A percentile compares a stretch with the other conserved stretches of the same genome.
Conservation (phyloP, 371 early-diverging fungal species). For the Apophysomyces variabilis region DNA sequence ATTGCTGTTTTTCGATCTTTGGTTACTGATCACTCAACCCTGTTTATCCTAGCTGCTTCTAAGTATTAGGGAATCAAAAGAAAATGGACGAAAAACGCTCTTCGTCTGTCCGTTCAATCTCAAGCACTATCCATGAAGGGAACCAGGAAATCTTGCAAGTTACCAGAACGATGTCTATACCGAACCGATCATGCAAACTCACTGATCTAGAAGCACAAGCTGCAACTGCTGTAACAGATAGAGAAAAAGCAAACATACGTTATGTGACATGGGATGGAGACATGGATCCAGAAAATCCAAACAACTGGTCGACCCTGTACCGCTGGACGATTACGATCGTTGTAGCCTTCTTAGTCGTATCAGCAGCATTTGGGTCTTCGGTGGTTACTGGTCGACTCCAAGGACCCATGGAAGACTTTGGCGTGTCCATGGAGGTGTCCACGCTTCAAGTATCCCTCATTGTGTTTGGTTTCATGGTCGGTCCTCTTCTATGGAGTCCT, state of each 20-base stretch:
- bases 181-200: slow-evolving; percentile 9
- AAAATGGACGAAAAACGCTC: not conserved
- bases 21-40: too few relatives aligned
- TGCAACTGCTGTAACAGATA: not conserved
- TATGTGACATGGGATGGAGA: slow-evolving; percentile 42
- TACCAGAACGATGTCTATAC: not conserved
- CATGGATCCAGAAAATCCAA: slow-evolving; percentile 46
- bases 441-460: slow-evolving; percentile 49
- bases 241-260: slow-evolving; percentile 26
- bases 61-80: too few relatives aligned
- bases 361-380: slow-evolving; percentile 49
- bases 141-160: not conserved
- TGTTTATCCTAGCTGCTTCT: too few relatives aligned
- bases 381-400: slow-evolving; percentile 37
- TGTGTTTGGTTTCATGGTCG: slow-evolving; percentile 50
- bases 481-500: slow-evolving; percentile 55
- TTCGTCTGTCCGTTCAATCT: not conserved
- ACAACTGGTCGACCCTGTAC: slow-evolving; percentile 38
- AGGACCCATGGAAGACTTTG: slow-evolving; percentile 35
- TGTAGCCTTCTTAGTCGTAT: slow-evolving; percentile 40
- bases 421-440: slow-evolving; percentile 37
- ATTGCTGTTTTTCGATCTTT: too few relatives aligned
- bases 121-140: slow-evolving; percentile 1
- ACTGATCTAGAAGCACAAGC: slow-evolving; percentile 14
- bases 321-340: slow-evolving; percentile 40